phyloP scores from a whole-genome alignment of 768 basidiomycete species.

The Naganishia vaughanmartiniae region DNA sequence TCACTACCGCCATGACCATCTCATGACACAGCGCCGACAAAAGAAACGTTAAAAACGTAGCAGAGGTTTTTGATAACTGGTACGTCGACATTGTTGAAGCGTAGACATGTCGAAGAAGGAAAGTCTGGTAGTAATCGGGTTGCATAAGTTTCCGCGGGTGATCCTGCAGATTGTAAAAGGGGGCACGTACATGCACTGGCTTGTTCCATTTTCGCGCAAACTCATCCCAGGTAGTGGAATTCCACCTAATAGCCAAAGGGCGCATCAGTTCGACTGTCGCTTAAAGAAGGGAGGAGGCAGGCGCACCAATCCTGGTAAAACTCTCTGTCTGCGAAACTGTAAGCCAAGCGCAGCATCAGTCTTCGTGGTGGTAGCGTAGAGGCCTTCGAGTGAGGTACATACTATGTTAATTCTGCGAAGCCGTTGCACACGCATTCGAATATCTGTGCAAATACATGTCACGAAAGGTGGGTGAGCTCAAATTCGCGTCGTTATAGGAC shows the following conservation, averaged over 20 bases:
- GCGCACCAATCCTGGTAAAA: conserved; percentile 89
- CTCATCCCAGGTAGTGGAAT: conserved; percentile 93
- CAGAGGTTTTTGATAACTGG: conserved; percentile 69
- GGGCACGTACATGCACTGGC: conserved; percentile 66
- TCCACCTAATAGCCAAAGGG: conserved; percentile 61
- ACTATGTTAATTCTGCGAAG: conserved; percentile 90
- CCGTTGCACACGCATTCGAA: conserved; percentile 92
- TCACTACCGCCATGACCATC: conserved; percentile 93
- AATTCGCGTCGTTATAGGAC: not conserved
- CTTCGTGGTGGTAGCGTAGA: not conserved
- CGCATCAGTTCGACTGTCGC: not conserved
- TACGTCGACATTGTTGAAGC: conserved; percentile 78
- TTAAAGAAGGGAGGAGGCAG: not conserved
- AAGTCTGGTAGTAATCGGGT: conserved; percentile 39
- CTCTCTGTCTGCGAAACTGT: conserved; percentile 89
- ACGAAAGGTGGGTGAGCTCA: not conserved
- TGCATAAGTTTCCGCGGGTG: not conserved
- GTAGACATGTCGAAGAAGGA: conserved; percentile 89
- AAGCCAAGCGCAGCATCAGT: not conserved
- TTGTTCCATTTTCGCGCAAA: conserved; percentile 99
- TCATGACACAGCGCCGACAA: conserved; percentile 88
- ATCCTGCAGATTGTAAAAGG: not conserved
- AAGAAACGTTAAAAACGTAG: conserved; percentile 89
- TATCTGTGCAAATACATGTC: conserved; percentile 34
- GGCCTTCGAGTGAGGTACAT: conserved; percentile 24